Evolutionary conservation across 2,329 filamentous ascomycete genomes (phyloP).

Genomic region (Teratosphaeria viscida): DNA sequence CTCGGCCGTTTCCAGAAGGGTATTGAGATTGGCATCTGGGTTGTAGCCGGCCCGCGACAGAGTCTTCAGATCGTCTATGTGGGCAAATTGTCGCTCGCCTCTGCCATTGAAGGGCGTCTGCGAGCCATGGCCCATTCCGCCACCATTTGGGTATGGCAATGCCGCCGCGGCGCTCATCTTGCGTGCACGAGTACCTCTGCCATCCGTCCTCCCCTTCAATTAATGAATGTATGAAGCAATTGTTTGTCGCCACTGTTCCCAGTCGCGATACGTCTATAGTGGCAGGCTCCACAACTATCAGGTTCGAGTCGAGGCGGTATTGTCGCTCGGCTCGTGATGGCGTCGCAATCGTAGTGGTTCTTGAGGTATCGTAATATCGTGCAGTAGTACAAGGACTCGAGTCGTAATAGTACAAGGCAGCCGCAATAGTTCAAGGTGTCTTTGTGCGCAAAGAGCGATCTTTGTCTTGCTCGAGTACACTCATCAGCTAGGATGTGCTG

Average conservation of each 20-base stretch:
- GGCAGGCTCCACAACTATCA: background rate
- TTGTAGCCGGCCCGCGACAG: constrained; percentile 27
- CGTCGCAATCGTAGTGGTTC: background rate
- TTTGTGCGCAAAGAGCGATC: background rate
- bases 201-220: background rate
- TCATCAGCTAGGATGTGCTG: background rate
- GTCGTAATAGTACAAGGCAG: background rate
- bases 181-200: background rate
- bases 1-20: constrained; percentile 32
- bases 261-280: background rate
- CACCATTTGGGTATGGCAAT: constrained; percentile 3
- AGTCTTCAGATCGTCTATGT: constrained; percentile 35
- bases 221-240: background rate
- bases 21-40: constrained; percentile 14
- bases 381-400: background rate
- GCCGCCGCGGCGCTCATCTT: constrained; percentile 29
- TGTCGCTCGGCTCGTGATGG: background rate
- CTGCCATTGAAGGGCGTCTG: constrained; percentile 7
- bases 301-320: background rate
- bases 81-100: constrained; percentile 20
- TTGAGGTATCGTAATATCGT: background rate
- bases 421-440: background rate
- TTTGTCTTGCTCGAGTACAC: background rate
- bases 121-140: background rate
- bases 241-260: background rate